phyloP scores from a whole-genome alignment of 1,284 basidiomycete genomes.

The Caloboletus inedulis region DNA sequence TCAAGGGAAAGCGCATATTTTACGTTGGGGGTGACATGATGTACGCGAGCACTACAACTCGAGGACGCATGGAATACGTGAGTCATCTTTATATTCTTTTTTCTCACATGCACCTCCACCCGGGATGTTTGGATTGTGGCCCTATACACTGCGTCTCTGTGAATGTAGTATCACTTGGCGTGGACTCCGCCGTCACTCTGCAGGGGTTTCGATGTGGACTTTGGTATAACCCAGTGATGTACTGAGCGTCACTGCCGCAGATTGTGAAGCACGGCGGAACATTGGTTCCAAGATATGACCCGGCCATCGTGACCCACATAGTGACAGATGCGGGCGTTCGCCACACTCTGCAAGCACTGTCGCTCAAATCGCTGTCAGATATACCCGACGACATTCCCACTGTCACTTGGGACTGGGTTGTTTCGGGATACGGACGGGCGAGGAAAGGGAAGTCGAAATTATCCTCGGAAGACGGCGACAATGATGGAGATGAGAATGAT shows the following conservation, averaged over 20 bases:
- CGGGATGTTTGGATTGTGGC: background rate
- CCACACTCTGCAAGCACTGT: slow-evolving; percentile 38
- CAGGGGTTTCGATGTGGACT: background rate
- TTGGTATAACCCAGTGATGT: background rate
- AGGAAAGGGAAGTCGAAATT: slow-evolving; percentile 4
- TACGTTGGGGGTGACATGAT: slow-evolving; percentile 57
- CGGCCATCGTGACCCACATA: slow-evolving; percentile 57
- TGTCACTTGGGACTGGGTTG: slow-evolving; percentile 61
- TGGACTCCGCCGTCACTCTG: background rate
- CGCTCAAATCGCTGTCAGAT: slow-evolving; percentile 46
- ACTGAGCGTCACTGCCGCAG: slow-evolving; percentile 34
- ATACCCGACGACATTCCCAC: slow-evolving; percentile 62
- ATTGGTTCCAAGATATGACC: slow-evolving; percentile 53
- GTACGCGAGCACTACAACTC: slow-evolving; percentile 48
- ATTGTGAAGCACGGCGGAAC: slow-evolving; percentile 57
- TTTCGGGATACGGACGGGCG: slow-evolving; percentile 23
- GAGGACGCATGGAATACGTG: slow-evolving; percentile 59
- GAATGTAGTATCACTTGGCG: background rate
- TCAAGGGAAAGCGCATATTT: slow-evolving; percentile 53
- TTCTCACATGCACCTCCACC: background rate
- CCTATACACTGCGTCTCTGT: background rate
- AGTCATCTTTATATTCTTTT: slow-evolving; percentile 5
- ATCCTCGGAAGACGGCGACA: background rate
- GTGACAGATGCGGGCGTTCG: slow-evolving; percentile 45
- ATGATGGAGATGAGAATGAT: slow-evolving; percentile 7